Conservation (phyloP, 1,284 basidiomycete genomes). For the Cryptococcus deneoformans region DNA sequence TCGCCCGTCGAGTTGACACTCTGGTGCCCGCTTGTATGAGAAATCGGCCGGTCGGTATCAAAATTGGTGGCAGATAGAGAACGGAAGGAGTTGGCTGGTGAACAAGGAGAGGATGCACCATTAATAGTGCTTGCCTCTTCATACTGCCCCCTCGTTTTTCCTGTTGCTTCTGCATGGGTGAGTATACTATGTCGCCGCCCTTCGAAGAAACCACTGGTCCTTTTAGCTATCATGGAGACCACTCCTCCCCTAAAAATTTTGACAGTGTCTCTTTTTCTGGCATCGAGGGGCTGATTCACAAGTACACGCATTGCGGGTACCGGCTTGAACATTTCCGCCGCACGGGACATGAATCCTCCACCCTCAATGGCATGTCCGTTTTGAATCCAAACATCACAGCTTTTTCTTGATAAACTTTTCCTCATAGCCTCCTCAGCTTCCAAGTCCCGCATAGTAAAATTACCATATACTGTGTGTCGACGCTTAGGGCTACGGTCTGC, state of each 20-base stretch:
- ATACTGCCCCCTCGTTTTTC: conserved; percentile 2
- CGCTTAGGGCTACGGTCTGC: not conserved
- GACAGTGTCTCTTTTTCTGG: conserved; percentile 5
- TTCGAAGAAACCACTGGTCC: conserved; percentile 16
- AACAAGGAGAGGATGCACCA: not conserved
- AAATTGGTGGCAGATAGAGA: no score
- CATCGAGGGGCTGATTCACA: conserved; percentile 4
- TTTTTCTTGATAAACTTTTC: conserved; percentile 20
- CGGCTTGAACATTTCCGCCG: conserved; percentile 38
- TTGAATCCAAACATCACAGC: conserved; percentile 33
- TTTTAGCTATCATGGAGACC: conserved; percentile 27
- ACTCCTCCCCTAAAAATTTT: conserved; percentile 22
- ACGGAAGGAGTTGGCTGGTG: no score
- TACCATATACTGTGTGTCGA: conserved; percentile 28
- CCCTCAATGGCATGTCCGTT: conserved; percentile 30
- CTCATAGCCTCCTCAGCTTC: conserved; percentile 24
- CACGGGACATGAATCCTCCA: conserved; percentile 18
- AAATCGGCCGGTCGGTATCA: no score
- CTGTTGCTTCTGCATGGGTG: not conserved
- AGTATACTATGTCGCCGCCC: not conserved
- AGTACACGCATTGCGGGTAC: conserved; percentile 33
- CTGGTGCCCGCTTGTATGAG: not conserved
- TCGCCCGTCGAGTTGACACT: conserved; percentile 4
- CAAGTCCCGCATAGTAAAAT: conserved; percentile 13
- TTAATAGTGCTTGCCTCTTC: conserved; percentile 4